These are phyloP conservation scores for Larix kaempferi DNA, from an alignment of 75 land plant genomes.

Conservation along the genomic window DNA sequence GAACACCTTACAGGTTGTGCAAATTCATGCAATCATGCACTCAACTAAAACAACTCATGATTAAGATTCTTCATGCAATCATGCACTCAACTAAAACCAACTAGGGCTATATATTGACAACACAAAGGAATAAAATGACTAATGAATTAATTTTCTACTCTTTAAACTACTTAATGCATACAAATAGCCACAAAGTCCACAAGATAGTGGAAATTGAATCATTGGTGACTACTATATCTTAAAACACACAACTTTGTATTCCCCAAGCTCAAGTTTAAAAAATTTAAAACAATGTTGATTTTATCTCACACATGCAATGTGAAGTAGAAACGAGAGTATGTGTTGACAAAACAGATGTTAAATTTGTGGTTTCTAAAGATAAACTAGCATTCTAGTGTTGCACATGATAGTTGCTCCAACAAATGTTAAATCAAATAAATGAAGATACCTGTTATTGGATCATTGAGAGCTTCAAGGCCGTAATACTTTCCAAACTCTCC, in stretches of 20 bases:
- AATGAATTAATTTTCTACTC: too few species aligned
- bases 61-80: too few species aligned
- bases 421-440: background rate
- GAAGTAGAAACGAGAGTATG: background rate
- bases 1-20: background rate
- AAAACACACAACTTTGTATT: background rate
- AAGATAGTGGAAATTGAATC: too few species aligned
- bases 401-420: background rate
- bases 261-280: conserved; percentile 27
- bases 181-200: too few species aligned
- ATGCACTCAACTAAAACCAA: too few species aligned
- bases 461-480: conserved; percentile 60
- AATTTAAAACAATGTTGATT: background rate
- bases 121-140: too few species aligned
- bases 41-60: too few species aligned
- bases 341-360: background rate
- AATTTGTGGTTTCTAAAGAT: background rate
- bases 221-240: background rate
- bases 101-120: too few species aligned
- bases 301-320: background rate
- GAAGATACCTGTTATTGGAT: conserved; percentile 42
- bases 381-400: background rate
- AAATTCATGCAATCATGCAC: too few species aligned
- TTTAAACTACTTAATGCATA: too few species aligned
- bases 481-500: conserved; percentile 71